These are phyloP conservation scores for Fusarium begoniae DNA, from an alignment of 2,329 filamentous ascomycete species.

Conservation along the genomic window DNA sequence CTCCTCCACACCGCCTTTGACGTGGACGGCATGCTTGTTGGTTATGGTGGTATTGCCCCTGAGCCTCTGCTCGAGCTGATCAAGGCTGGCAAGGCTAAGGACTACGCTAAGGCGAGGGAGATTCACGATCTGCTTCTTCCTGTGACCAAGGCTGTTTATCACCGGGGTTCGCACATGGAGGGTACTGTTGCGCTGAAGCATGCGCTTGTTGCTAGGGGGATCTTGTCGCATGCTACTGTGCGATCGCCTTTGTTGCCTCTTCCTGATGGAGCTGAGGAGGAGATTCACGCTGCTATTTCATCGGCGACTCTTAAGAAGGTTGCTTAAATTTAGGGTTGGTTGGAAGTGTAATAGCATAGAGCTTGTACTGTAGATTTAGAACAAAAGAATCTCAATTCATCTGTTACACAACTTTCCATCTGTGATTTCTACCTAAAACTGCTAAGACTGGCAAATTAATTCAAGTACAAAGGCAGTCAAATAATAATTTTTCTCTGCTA, in stretches of 20 bases:
- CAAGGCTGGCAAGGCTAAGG: constrained; percentile 58
- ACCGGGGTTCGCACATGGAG: constrained; percentile 65
- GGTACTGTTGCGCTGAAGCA: constrained; percentile 63
- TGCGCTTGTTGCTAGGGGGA: constrained; percentile 60
- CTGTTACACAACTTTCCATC: not conserved
- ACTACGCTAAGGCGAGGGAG: constrained; percentile 57
- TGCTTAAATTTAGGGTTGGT: not conserved
- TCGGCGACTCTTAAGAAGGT: constrained; percentile 11
- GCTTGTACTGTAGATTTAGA: not conserved
- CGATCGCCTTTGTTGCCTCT: constrained; percentile 53
- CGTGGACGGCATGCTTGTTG: constrained; percentile 63
- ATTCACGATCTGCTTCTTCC: constrained; percentile 62
- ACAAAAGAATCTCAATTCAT: not conserved
- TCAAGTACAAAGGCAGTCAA: rapidly evolving
- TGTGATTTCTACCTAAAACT: not conserved
- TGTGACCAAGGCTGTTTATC: constrained; percentile 63
- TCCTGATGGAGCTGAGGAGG: constrained; percentile 7
- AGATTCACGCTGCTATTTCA: constrained; percentile 15
- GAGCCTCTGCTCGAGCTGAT: constrained; percentile 61
- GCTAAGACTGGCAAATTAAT: not conserved
- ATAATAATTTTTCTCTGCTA: rapidly evolving
- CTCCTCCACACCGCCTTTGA: constrained; percentile 62
- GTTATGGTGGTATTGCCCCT: constrained; percentile 62
- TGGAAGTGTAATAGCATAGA: not conserved
- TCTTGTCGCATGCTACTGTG: constrained; percentile 59